Evolutionary conservation across 2,329 filamentous ascomycete species (phyloP), one percentile per base, ranked within the genome.

Genomic region (Pochonia chlamydosporia): DNA sequence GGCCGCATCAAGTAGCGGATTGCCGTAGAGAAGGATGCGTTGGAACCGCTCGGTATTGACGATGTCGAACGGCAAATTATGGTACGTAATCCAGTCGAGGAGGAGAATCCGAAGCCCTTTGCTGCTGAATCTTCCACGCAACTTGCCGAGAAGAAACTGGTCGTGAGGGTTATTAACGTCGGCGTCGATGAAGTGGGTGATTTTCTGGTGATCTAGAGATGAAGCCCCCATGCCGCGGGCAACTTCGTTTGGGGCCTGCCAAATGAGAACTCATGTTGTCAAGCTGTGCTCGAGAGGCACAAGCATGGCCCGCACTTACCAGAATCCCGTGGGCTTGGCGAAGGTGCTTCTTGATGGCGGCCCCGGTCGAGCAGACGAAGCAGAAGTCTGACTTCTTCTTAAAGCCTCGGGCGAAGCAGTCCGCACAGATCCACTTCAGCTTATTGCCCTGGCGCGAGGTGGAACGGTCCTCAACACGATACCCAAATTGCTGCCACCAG

Each of bases 381-480:
- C n/a, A 40, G 36, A 25, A 20, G 23, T 40, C 36, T 18, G 36
- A 40, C 36, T 40, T 40, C 20, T 40, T 40, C n/a, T 40, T 40
- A 7, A 40, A 40, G 9, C 36, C 36, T 8, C 18, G 36, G 18
- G 36, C 36, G 20, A 40, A 40, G 36, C 36, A 40, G 36, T 40
- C n/a, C 4, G 36, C 36, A 25, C n/a, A 40, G 18, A 40, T 40
- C 36, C 36, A 20, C 36, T 40, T 40, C 36, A 40, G 23, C 36
- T 40, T 40, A 25, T 40, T 40, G 36, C 36, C 36, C 20, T 40
- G n/a, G 8, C 36, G 36, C n/a, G 30, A 31, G n/a, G 30, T 14
- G 30, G 30, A 31, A 31, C 30, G 13, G 11, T 31, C 30, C 30
- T 31, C 13, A 31, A 31, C 30, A 31, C 30, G 30, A 31, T 31